phyloP scores from a whole-genome alignment of 306 rosid species.

The Vachellia collinsii region DNA sequence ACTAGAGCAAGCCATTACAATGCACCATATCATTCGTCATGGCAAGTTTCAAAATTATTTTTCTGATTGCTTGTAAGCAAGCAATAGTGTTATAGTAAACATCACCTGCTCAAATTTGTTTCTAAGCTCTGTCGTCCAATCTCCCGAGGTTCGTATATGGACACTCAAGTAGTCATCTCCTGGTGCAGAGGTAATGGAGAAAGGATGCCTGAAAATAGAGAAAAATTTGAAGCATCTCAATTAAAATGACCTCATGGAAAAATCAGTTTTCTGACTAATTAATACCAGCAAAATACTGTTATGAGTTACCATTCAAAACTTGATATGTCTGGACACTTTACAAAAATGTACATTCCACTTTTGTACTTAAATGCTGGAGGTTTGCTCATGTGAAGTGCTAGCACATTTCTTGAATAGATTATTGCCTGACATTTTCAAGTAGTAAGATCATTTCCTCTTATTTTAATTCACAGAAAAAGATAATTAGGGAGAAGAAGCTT shows the following conservation, averaged over 20 bases:
- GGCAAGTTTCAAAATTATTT: too few relatives aligned
- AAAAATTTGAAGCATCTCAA: too few relatives aligned
- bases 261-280: slow-evolving; percentile 8
- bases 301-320: slow-evolving; percentile 75
- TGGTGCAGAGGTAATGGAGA: too few relatives aligned
- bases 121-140: too few relatives aligned
- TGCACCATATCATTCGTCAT: too few relatives aligned
- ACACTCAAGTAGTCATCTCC: too few relatives aligned
- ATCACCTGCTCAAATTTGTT: too few relatives aligned
- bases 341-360: slow-evolving; percentile 93
- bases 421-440: slow-evolving; percentile 66
- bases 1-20: too few relatives aligned
- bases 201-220: too few relatives aligned
- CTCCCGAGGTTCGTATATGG: too few relatives aligned
- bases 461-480: neutral
- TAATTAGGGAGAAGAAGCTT: neutral
- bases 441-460: slow-evolving; percentile 26
- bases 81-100: too few relatives aligned
- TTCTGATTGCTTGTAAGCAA: too few relatives aligned
- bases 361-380: slow-evolving; percentile 75
- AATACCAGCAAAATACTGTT: neutral
- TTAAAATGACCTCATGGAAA: slow-evolving; percentile 11
- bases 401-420: slow-evolving; percentile 81
- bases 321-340: slow-evolving; percentile 89
- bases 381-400: slow-evolving; percentile 79